Evolutionary conservation across 768 basidiomycete species (phyloP), one percentile per base, ranked within the genome.

Genomic region (Boletus reticulatus): DNA sequence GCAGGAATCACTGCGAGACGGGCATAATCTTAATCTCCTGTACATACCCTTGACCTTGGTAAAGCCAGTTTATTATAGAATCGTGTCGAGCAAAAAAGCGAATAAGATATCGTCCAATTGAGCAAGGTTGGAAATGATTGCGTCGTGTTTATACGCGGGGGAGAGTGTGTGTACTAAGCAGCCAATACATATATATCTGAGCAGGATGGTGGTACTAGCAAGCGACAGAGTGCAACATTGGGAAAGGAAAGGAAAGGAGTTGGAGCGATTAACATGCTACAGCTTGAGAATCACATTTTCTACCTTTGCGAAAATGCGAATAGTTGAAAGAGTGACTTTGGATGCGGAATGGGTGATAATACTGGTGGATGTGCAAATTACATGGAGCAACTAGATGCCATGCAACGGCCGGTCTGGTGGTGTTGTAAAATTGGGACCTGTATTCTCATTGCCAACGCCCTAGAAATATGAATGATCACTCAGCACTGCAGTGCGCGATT

Each of bases 1-100:
- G 93, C 88, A 24, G 96, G 96, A 9, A 67, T 79, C 38, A 73
- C 73, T 8, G 57, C 67, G 41, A 67, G 53, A 57, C 67, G 51
- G n/a, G 45, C 60, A 59, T 71, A 44, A 64, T 54, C 34, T 48
- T 12, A 22, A 27, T 24, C 32, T 6, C 27, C 16, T 60, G 38
- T 53, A 57, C 12, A 32, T 61, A 53, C 48, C 50, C 46, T 20
- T 44, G 48, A 29, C 48, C 36, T 49, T 37, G 17, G 31, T 52
- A 13, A 14, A 31, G 36, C 42, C 19, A 52, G 41, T 62, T 43
- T 39, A 42, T 14, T 27, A 31, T 22, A 19, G 4, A 38, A 8
- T 46, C 43, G 9, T 22, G 17, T 47, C 20, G 11, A 22, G 43
- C 19, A 10, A 44, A n/a, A 22, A 48, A 17, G 2, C 17, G 13